Evolutionary conservation across 2,329 filamentous ascomycete genomes (phyloP).

Genomic region (Hymenoscyphus albidus): DNA sequence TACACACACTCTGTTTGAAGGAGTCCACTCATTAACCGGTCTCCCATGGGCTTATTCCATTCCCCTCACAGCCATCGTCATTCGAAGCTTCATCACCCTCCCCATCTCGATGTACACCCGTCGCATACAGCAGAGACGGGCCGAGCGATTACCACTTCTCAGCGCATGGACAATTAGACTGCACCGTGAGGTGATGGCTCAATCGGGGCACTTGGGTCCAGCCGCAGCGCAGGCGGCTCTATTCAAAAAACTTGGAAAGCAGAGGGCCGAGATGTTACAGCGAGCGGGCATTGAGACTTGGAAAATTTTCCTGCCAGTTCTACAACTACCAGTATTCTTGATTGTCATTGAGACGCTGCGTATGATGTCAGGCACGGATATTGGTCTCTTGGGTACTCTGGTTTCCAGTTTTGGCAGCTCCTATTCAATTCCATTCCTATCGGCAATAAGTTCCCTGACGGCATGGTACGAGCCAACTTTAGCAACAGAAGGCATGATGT

Average conservation of each 20-base stretch:
- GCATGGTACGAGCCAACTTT: slow-evolving; percentile 36
- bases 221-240: slow-evolving; percentile 15
- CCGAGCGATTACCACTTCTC: slow-evolving; percentile 41
- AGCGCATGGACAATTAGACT: slow-evolving; percentile 36
- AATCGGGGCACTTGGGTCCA: slow-evolving; percentile 28
- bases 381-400: slow-evolving; percentile 40
- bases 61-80: slow-evolving; percentile 49
- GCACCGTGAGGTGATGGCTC: slow-evolving; percentile 27
- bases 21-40: slow-evolving; percentile 46
- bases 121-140: slow-evolving; percentile 39
- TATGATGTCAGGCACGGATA: slow-evolving; percentile 42
- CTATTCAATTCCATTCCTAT: not conserved
- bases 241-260: slow-evolving; percentile 25
- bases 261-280: slow-evolving; percentile 33
- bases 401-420: slow-evolving; percentile 8
- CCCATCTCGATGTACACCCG: slow-evolving; percentile 44
- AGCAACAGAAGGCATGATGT: slow-evolving; percentile 53
- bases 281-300: slow-evolving; percentile 36
- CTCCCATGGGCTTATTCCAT: slow-evolving; percentile 53
- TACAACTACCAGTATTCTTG: slow-evolving; percentile 46
- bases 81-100: slow-evolving; percentile 45
- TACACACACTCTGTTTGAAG: slow-evolving; percentile 44
- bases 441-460: not conserved
- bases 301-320: slow-evolving; percentile 34
- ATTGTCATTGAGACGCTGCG: slow-evolving; percentile 45